phyloP scores from a whole-genome alignment of 2,329 filamentous ascomycete genomes.

The Shiraia sp. region DNA sequence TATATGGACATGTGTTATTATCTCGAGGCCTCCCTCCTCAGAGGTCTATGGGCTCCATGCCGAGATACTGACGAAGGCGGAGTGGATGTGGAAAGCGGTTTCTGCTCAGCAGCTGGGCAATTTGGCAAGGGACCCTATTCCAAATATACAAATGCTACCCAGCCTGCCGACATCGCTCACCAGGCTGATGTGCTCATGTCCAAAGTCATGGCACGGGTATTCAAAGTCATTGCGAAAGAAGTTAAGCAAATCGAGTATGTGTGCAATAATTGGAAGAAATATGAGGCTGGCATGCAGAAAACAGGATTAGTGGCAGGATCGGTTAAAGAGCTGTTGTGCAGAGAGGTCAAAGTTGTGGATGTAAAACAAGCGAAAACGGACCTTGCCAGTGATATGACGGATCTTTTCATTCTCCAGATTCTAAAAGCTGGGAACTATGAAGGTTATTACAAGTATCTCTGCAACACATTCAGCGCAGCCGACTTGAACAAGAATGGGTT shows the following conservation, averaged over 20 bases:
- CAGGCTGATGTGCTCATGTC: conserved; percentile 3
- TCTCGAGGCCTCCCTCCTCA: conserved; percentile 6
- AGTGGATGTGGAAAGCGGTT: conserved; percentile 9
- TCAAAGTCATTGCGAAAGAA: conserved; percentile 4
- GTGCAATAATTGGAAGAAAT: conserved; percentile 5
- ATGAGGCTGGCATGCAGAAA: background rate
- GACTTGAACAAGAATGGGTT: conserved; percentile 6
- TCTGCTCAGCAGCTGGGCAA: conserved; percentile 6
- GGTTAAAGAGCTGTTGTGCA: conserved; percentile 4
- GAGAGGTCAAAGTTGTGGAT: conserved; percentile 3
- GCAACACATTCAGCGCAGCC: conserved; percentile 2
- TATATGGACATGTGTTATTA: conserved; percentile 11
- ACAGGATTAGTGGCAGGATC: background rate
- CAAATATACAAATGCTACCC: conserved; percentile 7
- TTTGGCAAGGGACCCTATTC: conserved; percentile 5
- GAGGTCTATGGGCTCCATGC: no score
- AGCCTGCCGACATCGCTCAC: background rate
- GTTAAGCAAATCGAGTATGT: conserved; percentile 8
- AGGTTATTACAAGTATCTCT: conserved; percentile 8
- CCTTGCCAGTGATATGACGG: conserved; percentile 7
- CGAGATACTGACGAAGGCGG: conserved; percentile 8
- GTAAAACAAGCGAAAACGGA: conserved; percentile 3
- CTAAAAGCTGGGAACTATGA: conserved; percentile 5
- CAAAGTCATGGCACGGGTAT: conserved; percentile 4
- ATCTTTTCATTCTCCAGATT: conserved; percentile 10